Evolutionary conservation across 2,329 filamentous ascomycete genomes (phyloP), one percentile per base, ranked within the genome.

Genomic region (Rutstroemia sp.): DNA sequence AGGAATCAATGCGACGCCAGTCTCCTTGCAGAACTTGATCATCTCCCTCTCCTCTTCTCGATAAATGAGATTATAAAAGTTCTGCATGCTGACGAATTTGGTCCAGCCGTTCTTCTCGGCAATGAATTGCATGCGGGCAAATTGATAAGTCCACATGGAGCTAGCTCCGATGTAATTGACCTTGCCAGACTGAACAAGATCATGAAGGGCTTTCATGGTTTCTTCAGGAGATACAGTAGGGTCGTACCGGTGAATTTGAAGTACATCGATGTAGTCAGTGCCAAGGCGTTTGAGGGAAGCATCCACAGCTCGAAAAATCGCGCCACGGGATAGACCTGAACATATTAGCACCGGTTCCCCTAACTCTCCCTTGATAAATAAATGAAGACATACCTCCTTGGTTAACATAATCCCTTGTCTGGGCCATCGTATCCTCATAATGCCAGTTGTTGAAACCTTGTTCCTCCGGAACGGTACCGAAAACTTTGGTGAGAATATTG

Each of bases 251-350:
- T 84, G 81, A 54, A 84, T 79, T 66, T 83, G 80, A 12, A 83
- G 70, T 2, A 83, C 73, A 67, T 82, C 79, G 58, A 83, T 78
- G 67, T 85, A 83, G 1, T 70, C 62, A 3, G 76, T 81, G 23
- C 76, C 77, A 27, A 85, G 71, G 17, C 81, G 70, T 56, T 73
- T 70, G 2, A 83, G 70, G 51, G 78, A 83, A 44, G 74, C 76
- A 16, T 87, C 78, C 4, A 88, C 84, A 0, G 82, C 38, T 60
- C 84, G 78, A 64, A 88, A 81, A 61, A 88, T 83, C 54, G 83
- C 79, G 62, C 80, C 81, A 48, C 85, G 74, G 16, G 78, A 82
- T 21, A 87, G 70, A 0, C 84, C 83, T 46, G 19, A 21, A 25
- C 17, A 17, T 42, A 42, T 17, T n/a, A 42, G 16, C 8, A 14